These are phyloP conservation scores for Pezicula rhizophila DNA, from an alignment of 2,329 filamentous ascomycete species.

Conservation along the genomic window DNA sequence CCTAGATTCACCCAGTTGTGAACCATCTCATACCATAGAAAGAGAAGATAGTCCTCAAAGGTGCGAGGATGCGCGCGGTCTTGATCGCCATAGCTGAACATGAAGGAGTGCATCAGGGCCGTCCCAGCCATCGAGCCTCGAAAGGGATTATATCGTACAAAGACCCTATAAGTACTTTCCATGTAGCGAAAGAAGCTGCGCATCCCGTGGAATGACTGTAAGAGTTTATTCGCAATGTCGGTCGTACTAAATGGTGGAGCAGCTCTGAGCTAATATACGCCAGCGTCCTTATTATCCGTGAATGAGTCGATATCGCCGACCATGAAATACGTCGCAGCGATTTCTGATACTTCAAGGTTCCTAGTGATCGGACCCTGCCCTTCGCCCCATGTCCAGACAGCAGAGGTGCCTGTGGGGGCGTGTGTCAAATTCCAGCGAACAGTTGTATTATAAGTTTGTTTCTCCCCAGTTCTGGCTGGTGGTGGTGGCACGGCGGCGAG, in stretches of 20 bases:
- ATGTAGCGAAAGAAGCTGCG: constrained; percentile 8
- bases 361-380: constrained; percentile 1
- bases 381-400: constrained; percentile 10
- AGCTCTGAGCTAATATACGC: constrained; percentile 12
- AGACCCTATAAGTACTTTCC: constrained; percentile 5
- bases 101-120: constrained; percentile 1
- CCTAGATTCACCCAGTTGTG: constrained; percentile 3
- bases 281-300: constrained; percentile 1
- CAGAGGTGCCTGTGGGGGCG: constrained; percentile 1
- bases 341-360: background rate
- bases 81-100: constrained; percentile 8
- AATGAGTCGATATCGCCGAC: constrained; percentile 3
- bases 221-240: constrained; percentile 1
- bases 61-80: constrained; percentile 1
- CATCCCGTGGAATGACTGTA: constrained; percentile 7
- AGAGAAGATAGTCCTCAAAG: constrained; percentile 4
- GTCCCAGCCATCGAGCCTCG: background rate
- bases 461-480: no score
- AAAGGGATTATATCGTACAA: background rate
- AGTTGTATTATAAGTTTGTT: background rate
- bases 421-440: constrained; percentile 5
- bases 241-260: constrained; percentile 4
- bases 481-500: background rate
- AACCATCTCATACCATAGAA: constrained; percentile 8
- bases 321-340: constrained; percentile 8